These are phyloP conservation scores for Teunomyces gatunensis DNA, from an alignment of 805 yeast species.

Conservation along the genomic window DNA sequence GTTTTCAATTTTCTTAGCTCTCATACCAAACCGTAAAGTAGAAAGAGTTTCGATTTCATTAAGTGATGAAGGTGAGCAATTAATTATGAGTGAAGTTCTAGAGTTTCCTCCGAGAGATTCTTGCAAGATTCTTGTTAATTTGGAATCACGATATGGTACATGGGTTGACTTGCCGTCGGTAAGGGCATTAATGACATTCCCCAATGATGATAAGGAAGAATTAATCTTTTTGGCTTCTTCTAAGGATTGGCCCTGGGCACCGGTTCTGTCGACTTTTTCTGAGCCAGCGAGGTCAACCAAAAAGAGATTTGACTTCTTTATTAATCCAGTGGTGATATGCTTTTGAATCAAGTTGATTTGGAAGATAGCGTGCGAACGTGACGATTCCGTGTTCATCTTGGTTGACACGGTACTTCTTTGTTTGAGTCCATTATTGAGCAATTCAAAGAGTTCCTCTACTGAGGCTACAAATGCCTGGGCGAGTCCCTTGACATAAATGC, in stretches of 20 bases:
- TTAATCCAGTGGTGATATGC: slow-evolving; percentile 50
- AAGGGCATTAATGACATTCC: slow-evolving; percentile 76
- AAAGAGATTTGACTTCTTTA: slow-evolving; percentile 62
- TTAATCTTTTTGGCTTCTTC: slow-evolving; percentile 87
- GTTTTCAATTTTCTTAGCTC: slow-evolving; percentile 69
- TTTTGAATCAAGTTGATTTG: slow-evolving; percentile 67
- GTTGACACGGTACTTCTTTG: slow-evolving; percentile 60
- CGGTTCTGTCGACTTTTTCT: slow-evolving; percentile 74
- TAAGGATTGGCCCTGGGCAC: slow-evolving; percentile 68
- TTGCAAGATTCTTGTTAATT: slow-evolving; percentile 72
- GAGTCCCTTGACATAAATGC: slow-evolving; percentile 71
- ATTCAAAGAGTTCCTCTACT: slow-evolving; percentile 54
- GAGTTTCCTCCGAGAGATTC: slow-evolving; percentile 84
- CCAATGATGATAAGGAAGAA: slow-evolving; percentile 71
- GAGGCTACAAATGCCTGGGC: slow-evolving; percentile 58
- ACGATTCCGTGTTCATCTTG: slow-evolving; percentile 67
- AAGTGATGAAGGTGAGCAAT: slow-evolving; percentile 61
- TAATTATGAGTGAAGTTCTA: slow-evolving; percentile 67
- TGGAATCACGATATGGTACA: slow-evolving; percentile 75
- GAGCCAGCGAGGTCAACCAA: slow-evolving; percentile 87
- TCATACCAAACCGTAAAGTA: slow-evolving; percentile 68
- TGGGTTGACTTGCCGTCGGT: slow-evolving; percentile 67
- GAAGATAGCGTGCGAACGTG: slow-evolving; percentile 79
- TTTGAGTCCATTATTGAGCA: slow-evolving; percentile 57
- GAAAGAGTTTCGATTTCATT: slow-evolving; percentile 67